Base-by-base conservation (phyloP, 306 rosid genomes). In the Dryas alaskensis region DNA sequence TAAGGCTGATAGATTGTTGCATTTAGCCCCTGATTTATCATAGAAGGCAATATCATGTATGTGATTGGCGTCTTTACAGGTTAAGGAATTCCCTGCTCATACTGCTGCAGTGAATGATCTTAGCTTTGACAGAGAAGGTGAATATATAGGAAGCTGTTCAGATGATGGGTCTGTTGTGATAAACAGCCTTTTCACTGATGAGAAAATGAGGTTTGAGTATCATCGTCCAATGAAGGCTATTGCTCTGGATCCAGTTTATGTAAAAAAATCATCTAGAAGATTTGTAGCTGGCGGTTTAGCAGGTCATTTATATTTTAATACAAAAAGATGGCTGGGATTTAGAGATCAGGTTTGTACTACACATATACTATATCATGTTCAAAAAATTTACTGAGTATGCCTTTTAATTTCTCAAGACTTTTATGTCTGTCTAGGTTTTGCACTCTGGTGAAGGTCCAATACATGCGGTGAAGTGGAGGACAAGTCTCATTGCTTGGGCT, bases 371-470 rank as follows among this genome's bases (percentile, higher is more conserved):
- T 69, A 61, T 55, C 60, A 69, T 9, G 49, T 17, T 46, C 16
- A 49, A 58, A 59, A 67, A 8, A 65, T 70, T 61, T 60, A 31
- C 8, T 22, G 0, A 16, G 57, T 70, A 13, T 67, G 45, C 66
- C 68, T 61, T 79, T 45, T 83, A 62, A 53, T 66, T 78, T 73
- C 66, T 45, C 59, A 65, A 68, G 72, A 78, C 73, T 44, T 13
- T 31, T 73, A 64, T 45, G 1, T 61, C 40, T 79, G 44, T 76
- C 39, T 45, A 94, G 99, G 99, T 92, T 74, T 92, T 94, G 93
- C 99, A 94, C 84, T 86, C 96, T 72, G 98, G 98, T 70, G 99
- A 94, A 85, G 99, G 99, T 75, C 92, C 99, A 78, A 92, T 94
- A 80, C 99, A 94, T 87, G 86, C 88, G 65, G 93, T 94, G 76